Evolutionary conservation across 1,139 yeast species (phyloP), one percentile per base, ranked within the genome.

Genomic region (Suhomyces coccinellae): DNA sequence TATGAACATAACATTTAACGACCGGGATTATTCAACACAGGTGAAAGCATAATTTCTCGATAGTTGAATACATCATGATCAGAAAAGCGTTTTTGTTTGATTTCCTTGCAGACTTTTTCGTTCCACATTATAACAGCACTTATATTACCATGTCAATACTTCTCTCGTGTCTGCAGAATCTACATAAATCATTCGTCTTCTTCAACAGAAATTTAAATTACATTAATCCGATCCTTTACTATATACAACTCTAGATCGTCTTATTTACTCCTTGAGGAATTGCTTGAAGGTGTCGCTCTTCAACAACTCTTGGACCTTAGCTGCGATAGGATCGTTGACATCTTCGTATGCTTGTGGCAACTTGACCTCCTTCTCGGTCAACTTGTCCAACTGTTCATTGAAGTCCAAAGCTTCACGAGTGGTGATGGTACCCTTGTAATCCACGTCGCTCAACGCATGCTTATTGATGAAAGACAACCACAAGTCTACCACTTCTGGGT

Each of bases 381-480:
- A 52, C 17, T 56, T 57, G 36, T 68, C 71, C 53, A 71, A 62
- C 35, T 57, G 48, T 40, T 67, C 66, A 52, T 56, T 58, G 64
- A 71, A 66, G 61, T 79, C 66, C 58, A 73, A 51, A 47, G 77
- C 59, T 64, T 88, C 95, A 47, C 76, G 69, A 29, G 83, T 77
- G 57, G 73, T 84, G 46, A 90, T 69, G 47, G 78, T 77, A 35
- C 96, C 95, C 60, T 83, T 83, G 64, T 90, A 81, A 53, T 93
- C 89, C 11, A 93, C 93, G 52, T 93, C 96, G 40, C 85, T 78
- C 47, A 87, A 74, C 14, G 90, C 79, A 65, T 93, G 82, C 65
- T 88, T 87, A 57, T 85, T 80, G 43, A 93, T 71, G 53, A 86
- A 87, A 27, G 95, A 82, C 47, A 91, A 75, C 83, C 93, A 85